A percentile compares a stretch with the other conserved stretches of the same genome.
Conservation (phyloP, 495 filamentous ascomycete species). For the Ramalina peruviana region DNA sequence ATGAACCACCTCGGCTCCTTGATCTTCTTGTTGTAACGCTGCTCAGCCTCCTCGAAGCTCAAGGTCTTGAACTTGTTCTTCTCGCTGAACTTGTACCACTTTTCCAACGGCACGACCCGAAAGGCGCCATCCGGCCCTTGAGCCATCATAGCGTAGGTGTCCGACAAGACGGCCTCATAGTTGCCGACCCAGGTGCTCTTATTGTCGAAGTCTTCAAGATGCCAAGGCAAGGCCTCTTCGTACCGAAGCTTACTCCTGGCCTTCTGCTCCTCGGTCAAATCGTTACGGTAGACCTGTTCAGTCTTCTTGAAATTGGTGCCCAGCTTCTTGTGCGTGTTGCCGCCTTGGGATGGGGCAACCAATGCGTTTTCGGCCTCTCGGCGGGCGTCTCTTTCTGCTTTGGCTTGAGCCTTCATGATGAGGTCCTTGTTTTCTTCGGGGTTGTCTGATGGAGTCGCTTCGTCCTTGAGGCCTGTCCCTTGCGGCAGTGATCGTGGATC, state of each 20-base stretch:
- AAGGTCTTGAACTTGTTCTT: constrained; percentile 72
- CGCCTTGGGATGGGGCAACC: constrained; percentile 60
- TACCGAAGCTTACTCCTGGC: constrained; percentile 71
- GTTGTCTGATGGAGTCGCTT: constrained; percentile 15
- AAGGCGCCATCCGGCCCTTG: constrained; percentile 48
- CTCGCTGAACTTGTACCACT: constrained; percentile 83
- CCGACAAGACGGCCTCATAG: constrained; percentile 73
- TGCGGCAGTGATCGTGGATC: constrained; percentile 61
- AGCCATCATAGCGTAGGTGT: constrained; percentile 61
- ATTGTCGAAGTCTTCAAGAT: constrained; percentile 88
- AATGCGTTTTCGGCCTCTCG: constrained; percentile 71
- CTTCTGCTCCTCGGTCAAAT: constrained; percentile 72
- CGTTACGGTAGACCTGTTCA: constrained; percentile 53
- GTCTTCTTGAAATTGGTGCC: constrained; percentile 50
- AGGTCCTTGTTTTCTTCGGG: constrained; percentile 49
- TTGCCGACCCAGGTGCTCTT: constrained; percentile 86
- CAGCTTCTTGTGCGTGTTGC: constrained; percentile 43
- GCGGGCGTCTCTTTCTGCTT: constrained; percentile 67
- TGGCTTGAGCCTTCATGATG: constrained; percentile 53
- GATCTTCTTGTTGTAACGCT: constrained; percentile 56
- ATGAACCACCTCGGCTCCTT: constrained; percentile 70
- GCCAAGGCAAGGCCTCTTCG: constrained; percentile 91
- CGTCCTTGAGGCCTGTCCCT: constrained; percentile 37
- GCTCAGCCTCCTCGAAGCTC: constrained; percentile 76
- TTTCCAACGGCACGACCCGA: constrained; percentile 80